Percentiles rank a stretch among this genome's conserved stretches.
Evolutionary conservation across 176 grass and related monocot species (phyloP).

Genomic region (Musa itinerans): DNA sequence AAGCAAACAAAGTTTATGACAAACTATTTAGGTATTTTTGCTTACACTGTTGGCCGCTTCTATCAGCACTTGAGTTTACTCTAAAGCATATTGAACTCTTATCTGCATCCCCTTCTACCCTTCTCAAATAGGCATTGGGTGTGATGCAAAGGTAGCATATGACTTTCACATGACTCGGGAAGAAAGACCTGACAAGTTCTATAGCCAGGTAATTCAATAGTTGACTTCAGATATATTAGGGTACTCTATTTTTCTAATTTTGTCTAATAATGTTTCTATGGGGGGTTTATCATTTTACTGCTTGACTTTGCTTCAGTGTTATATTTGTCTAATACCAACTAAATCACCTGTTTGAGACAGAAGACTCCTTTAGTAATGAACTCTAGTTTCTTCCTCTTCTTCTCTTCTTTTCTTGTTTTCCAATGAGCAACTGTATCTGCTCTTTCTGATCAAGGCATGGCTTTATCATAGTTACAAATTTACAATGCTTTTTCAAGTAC

Average conservation of each 20-base stretch:
- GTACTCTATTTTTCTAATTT: background rate
- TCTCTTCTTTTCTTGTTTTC: no score
- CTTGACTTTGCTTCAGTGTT: background rate
- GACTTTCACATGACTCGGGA: conserved; percentile 78
- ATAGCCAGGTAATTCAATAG: conserved; percentile 50
- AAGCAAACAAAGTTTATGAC: conserved; percentile 87
- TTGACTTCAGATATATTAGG: background rate
- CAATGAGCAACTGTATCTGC: no score
- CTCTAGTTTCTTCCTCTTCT: no score
- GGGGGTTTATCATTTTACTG: background rate
- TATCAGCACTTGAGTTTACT: background rate
- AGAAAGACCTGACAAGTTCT: conserved; percentile 79
- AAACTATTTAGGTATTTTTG: conserved; percentile 65
- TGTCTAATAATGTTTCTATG: background rate
- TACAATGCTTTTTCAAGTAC: no score
- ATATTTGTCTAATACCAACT: no score
- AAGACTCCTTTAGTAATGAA: no score
- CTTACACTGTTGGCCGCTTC: conserved; percentile 13
- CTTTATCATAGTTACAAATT: no score
- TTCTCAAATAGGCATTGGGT: conserved; percentile 62
- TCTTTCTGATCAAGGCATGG: no score
- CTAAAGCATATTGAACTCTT: background rate
- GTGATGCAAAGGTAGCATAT: conserved; percentile 97
- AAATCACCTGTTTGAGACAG: no score
- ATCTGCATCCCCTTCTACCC: background rate